Conservation (phyloP, 768 basidiomycete genomes). For the Mycena olivaceomarginata region DNA sequence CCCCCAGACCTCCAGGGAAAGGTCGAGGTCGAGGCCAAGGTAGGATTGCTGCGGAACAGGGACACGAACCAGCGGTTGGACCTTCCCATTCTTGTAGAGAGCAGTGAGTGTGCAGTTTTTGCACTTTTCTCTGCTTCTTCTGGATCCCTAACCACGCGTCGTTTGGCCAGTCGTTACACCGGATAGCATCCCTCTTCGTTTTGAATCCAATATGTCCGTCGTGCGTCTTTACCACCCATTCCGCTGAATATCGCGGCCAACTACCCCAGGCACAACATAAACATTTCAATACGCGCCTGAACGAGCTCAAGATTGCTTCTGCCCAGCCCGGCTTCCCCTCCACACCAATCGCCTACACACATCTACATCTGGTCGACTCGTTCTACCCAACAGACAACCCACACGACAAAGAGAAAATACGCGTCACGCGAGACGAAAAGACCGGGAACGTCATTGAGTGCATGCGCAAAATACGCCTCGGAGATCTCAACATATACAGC, state of each 20-base stretch:
- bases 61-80: slow-evolving; percentile 72
- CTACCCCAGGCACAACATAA: slow-evolving; percentile 85
- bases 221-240: slow-evolving; percentile 66
- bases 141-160: slow-evolving; percentile 25
- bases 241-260: slow-evolving; percentile 40
- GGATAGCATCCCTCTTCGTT: slow-evolving; percentile 78
- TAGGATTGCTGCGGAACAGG: slow-evolving; percentile 84
- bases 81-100: slow-evolving; percentile 88
- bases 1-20: slow-evolving; percentile 70
- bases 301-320: slow-evolving; percentile 81
- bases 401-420: slow-evolving; percentile 75
- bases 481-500: slow-evolving; percentile 90
- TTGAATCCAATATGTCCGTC: slow-evolving; percentile 95
- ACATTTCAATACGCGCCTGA: slow-evolving; percentile 92
- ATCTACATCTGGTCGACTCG: slow-evolving; percentile 86
- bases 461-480: slow-evolving; percentile 88
- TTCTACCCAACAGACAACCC: slow-evolving; percentile 76
- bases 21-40: slow-evolving; percentile 94
- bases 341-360: slow-evolving; percentile 82
- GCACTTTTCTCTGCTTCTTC: slow-evolving; percentile 23
- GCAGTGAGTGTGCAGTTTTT: slow-evolving; percentile 73
- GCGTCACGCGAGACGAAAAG: slow-evolving; percentile 91
- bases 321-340: slow-evolving; percentile 69
- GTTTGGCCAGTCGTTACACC: slow-evolving; percentile 77
- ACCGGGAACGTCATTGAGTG: slow-evolving; percentile 78